Evolutionary conservation across 2,329 filamentous ascomycete species (phyloP), one percentile per base, ranked within the genome.

Genomic region (Fusarium anguioides): DNA sequence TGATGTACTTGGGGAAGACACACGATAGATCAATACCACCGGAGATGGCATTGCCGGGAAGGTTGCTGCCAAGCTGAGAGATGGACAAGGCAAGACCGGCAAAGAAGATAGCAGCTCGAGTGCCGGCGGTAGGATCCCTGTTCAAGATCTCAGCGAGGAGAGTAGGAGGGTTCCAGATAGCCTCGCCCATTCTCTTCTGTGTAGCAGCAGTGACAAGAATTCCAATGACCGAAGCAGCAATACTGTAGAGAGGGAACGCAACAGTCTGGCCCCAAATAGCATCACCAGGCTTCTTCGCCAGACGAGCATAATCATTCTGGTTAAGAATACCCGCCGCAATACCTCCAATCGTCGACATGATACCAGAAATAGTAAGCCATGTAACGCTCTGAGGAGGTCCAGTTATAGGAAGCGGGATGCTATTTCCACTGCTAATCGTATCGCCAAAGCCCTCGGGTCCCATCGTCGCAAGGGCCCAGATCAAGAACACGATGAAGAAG

Each of bases 401-500:
- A 0, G 76, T 75, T 6, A 55, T 49, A 0, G 75, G 72, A 3
- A 76, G 68, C 0, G 59, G 45, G 1, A 67, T 68, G 1, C 52
- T 60, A 0, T 71, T 70, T 10, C 27, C 27, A 12, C 27, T 29
- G 27, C 62, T 72, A 15, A 79, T 56, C 2, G 77, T 76, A 44
- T 72, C 70, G 18, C 79, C 80, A 37, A 81, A 81, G 6, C 81
- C 80, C 4, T 64, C 70, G 0, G 73, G 44, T 3, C 79, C 80
- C 80, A 81, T 82, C 4, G 79, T 82, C 9, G 79, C 75, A 11
- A 81, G 70, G 1, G 81, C 77, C 81, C 81, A 83, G 60, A 82
- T 79, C 31, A 83, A 63, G 7, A 82, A 71, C 3, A 77, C 77
- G 10, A 82, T 18, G 58, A 80, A 80, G 55, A 81, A 83, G 35